Evolutionary conservation across 1,284 basidiomycete species (phyloP), one percentile per base, ranked within the genome.

Genomic region (Irpex sp.): DNA sequence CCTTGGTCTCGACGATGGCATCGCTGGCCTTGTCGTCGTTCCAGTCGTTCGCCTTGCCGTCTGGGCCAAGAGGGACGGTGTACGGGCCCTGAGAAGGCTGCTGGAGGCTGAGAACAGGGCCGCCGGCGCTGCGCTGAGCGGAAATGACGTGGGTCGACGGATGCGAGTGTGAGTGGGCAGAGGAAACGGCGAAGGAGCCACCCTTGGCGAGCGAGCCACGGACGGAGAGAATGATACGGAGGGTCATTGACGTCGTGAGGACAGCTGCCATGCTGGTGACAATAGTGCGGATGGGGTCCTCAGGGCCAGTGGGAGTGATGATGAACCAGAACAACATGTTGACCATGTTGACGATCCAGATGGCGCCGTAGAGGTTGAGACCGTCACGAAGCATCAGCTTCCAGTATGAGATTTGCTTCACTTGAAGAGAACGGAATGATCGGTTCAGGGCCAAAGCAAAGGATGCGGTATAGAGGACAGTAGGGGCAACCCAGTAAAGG

Each of bases 371-470:
- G 62, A 93, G 83, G 76, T 92, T 93, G 66, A 93, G 84, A 8
- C 90, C 89, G 72, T 93, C 91, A 64, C 91, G 89, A 65, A 93
- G 88, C 90, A 92, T 92, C 67, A 93, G 81, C 70, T 92, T 91
- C 91, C 91, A 93, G 51, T 81, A 78, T 59, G 79, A 81, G 63
- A 91, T 74, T 0, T 77, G 82, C 70, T 88, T 90, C 37, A 78
- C 68, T 56, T 81, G 68, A 65, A 89, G 83, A 1, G 89, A 90
- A 63, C 78, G 72, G 67, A 89, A 65, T 31, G 89, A 91, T 60
- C 89, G 87, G 39, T 70, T 72, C 59, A 92, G 69, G 1, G 90
- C 90, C 47, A 93, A 81, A 37, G 68, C 76, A 69, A 91, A 85
- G 17, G 88, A 87, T 49, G 77, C 81, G 31, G 83, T 84, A 75